Conservation (phyloP, 768 basidiomycete genomes). For the Suillus americanus region DNA sequence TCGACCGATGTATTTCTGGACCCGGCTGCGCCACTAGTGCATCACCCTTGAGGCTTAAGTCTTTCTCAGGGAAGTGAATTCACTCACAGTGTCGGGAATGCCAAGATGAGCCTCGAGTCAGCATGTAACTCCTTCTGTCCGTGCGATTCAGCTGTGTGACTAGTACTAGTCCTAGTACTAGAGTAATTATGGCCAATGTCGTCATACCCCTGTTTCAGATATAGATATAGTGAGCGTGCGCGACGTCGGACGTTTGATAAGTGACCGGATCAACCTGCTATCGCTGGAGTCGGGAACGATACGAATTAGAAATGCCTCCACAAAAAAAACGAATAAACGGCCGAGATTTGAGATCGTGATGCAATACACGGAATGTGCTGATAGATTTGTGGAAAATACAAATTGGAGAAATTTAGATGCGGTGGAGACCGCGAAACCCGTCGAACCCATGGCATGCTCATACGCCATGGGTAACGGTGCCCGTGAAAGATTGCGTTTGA, state of each 20-base stretch:
- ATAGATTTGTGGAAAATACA: background rate
- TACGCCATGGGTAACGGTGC: background rate
- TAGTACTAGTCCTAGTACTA: too few species aligned
- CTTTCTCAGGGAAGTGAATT: background rate
- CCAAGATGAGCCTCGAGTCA: background rate
- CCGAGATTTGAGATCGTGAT: background rate
- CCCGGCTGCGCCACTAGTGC: too few species aligned
- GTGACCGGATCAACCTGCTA: background rate
- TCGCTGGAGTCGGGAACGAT: background rate
- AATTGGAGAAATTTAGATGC: background rate
- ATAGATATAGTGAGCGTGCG: too few species aligned
- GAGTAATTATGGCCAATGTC: background rate
- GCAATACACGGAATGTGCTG: background rate
- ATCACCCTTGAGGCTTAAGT: too few species aligned
- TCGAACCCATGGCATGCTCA: background rate
- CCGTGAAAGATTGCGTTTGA: background rate
- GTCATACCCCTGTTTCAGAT: conserved; percentile 1
- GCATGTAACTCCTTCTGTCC: background rate
- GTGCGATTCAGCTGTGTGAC: background rate
- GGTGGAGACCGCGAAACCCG: background rate
- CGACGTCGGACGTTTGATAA: background rate
- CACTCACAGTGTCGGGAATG: conserved; percentile 1
- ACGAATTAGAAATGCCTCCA: background rate
- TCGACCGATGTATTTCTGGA: background rate
- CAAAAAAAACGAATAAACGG: too few species aligned